Base-by-base conservation (phyloP, 768 basidiomycete species). In the Trametes cingulata region DNA sequence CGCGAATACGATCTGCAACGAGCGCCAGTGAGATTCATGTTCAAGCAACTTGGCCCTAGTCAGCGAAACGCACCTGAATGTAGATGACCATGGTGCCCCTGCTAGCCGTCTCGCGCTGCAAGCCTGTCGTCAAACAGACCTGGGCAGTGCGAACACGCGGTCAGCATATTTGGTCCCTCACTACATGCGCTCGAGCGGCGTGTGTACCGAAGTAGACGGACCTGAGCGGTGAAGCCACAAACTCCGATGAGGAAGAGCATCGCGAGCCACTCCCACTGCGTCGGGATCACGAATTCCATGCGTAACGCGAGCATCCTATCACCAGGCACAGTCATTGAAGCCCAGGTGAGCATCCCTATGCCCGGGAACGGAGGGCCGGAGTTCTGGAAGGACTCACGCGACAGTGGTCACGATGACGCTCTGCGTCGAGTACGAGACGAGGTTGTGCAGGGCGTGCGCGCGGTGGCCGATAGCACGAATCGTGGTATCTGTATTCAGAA, bases 391-490 rank as follows among this genome's bases (percentile, higher is more conserved):
- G n/a, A n/a, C 69, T 42, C 33, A 72, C 72, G 64, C 73, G 57
- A 76, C 25, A 8, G 72, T 65, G 2, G 74, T 75, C 2, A 73
- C 72, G 22, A 80, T 63, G 1, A 86, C 78, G 53, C 82, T 86
- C 61, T 82, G 76, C 10, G 78, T 69, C 1, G 87, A 84, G 70
- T 88, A 93, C 57, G 83, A 91, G 0, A 79, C 73, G 65, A 93
- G 78, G 3, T 82, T 77, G 69, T 95, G 92, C 59, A 93, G 71
- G 1, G 91, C 77, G 64, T 90, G 86, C 1, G 91, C 91, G 6
- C 87, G 80, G 58, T 80, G 85, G 0, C 93, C 92, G 42, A 94
- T 90, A 0, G 82, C 82, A 13, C 91, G 83, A 25, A 87, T 79
- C 5, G 76, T 71, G 0, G 79, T 77, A 61, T 80, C 83, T 33